These are phyloP conservation scores for Helminthosporium solani DNA, from an alignment of 2,329 filamentous ascomycete genomes.

Conservation along the genomic window DNA sequence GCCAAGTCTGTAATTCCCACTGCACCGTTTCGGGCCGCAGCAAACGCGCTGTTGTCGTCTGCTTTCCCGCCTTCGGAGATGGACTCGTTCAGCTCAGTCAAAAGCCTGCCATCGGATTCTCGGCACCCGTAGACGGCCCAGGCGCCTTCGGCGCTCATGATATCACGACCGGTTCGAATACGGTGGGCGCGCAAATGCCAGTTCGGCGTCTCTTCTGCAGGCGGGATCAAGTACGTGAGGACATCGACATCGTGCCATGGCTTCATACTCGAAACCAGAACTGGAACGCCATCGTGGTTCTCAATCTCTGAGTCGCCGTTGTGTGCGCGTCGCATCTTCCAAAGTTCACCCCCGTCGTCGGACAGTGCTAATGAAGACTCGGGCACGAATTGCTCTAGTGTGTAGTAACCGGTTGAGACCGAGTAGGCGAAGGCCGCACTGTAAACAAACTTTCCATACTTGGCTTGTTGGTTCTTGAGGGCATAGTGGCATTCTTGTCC, in stretches of 20 bases:
- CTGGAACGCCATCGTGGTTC: conserved; percentile 54
- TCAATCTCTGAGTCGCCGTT: conserved; percentile 62
- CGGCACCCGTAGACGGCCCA: conserved; percentile 68
- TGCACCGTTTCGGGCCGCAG: conserved; percentile 52
- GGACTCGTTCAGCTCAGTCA: conserved; percentile 46
- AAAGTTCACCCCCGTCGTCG: conserved; percentile 74
- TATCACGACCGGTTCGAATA: conserved; percentile 58
- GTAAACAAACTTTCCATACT: conserved; percentile 79
- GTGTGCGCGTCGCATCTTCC: conserved; percentile 73
- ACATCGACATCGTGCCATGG: conserved; percentile 70
- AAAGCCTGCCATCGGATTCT: conserved; percentile 58
- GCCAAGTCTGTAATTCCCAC: conserved; percentile 53
- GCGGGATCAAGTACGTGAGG: conserved; percentile 65
- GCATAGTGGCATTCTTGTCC: conserved; percentile 82
- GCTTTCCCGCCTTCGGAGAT: conserved; percentile 43
- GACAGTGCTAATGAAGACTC: conserved; percentile 75
- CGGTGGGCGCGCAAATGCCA: conserved; percentile 70
- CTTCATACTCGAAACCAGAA: conserved; percentile 69
- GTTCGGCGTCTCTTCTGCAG: conserved; percentile 54
- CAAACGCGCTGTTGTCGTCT: conserved; percentile 41
- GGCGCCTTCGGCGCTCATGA: conserved; percentile 72
- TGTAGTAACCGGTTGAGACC: conserved; percentile 73
- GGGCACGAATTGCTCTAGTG: conserved; percentile 73
- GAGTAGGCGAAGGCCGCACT: conserved; percentile 75
- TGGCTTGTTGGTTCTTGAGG: conserved; percentile 77